Evolutionary conservation across 1,284 basidiomycete species (phyloP), one percentile per base, ranked within the genome.

Genomic region (Xerocomus subilludens): DNA sequence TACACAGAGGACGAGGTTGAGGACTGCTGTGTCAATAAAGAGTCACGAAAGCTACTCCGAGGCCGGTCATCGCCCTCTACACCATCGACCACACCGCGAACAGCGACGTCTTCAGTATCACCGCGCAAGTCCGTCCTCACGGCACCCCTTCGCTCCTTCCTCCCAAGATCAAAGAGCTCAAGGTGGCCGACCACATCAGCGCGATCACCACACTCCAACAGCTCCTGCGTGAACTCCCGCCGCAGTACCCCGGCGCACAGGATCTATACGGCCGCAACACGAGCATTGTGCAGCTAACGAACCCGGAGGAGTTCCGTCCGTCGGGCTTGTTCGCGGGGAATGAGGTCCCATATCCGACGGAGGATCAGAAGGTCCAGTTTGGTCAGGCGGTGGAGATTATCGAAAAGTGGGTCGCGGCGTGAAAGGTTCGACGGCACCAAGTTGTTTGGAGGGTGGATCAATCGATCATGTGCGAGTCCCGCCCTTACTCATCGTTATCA

Each of bases 241-340:
- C 84, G 4, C 93, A 94, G 81, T 79, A 82, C 6, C 88, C 89
- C 0, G 91, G 91, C 4, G 89, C 88, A 70, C 82, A 91, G 78
- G 93, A 94, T 79, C 91, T 94, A 71, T 94, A 94, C 78, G 91
- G 90, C 1, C 72, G 90, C 75, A 87, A 94, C 80, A 92, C 87
- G 25, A 90, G 91, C 80, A 93, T 94, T 76, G 84, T 88, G 18
- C 60, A 67, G 42, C 20, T 42, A 20, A 42, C 42, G 42, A 20
- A 42, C 20, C 14, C 42, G 42, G 20, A 20, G 14, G 42, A 42
- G 42, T 42, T 5, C 20, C 42, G 42, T 9, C 45, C 42, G 16
- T 93, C 88, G 85, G 88, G 87, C 18, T 89, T 88, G 70, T 89
- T 88, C 23, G 91, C 90, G 0, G 91, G 91, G 1, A 77, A 84